Evolutionary conservation across 208 protist genomes (phyloP), one percentile per base, ranked within the genome.

Genomic region (Crithidia thermophila): DNA sequence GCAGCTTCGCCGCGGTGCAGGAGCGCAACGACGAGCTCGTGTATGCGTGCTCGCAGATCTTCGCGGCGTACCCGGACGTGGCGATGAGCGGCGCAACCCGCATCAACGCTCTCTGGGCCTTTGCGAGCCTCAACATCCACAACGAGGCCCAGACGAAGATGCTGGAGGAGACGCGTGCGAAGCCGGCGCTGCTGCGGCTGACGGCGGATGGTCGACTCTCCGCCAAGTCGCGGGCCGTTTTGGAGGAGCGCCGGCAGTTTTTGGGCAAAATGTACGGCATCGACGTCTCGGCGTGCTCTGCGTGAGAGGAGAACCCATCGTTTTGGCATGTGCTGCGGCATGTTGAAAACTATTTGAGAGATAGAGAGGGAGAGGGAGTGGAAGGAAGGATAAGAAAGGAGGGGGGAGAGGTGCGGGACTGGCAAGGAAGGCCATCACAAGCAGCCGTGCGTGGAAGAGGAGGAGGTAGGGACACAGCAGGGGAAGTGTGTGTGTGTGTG

Each of bases 1-100:
- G 88, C 23, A 92, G 87, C 79, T 96, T 96, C 52, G 91, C 91
- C 20, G 87, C 88, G 23, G 88, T 96, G 28, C 91, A 93, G 74
- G 88, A 96, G 70, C 77, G 75, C 51, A 85, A 89, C 47, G 91
- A 96, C 57, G 88, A 94, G 72, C 84, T 96, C 36, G 82, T 91
- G 20, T 85, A 90, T 51, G 60, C 82, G 2, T 92, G 86, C 66
- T 86, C 75, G 16, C 78, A 89, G 60, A 25, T 94, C 21, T 79
- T 94, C 27, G 72, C 79, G 0, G 75, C 76, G 6, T 74, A 89
- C 72, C 42, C 74, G 0, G 76, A 51, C 16, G 67, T 23, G 4
- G 78, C 84, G 37, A 75, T 93, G 61, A 56, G 76, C 16, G 56
- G 79, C 7, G 58, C 63, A 0, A 75, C 80, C 16, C 70, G 82